Evolutionary conservation across 352 stramenopile species (phyloP), one percentile per base, ranked within the genome.

Genomic region (Phytophthora syringae): DNA sequence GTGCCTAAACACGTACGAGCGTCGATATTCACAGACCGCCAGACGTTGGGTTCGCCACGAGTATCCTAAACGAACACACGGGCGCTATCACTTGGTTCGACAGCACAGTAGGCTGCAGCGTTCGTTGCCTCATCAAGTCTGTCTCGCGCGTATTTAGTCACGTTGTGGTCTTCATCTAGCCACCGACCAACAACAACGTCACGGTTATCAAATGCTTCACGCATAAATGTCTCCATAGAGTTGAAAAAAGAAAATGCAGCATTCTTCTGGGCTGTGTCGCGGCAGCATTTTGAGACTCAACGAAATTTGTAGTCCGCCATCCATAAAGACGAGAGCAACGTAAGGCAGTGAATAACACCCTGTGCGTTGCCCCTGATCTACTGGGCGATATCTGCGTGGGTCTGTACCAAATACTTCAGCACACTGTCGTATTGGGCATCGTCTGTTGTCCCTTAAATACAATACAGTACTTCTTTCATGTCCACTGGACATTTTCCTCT

Each of bases 191-290:
- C 21, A 7, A 20, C 20, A 20, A 42, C 13, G 3, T 37, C 34
- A 0, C 60, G 32, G 6, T 22, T 20, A 0, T 21, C 12, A 18
- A 40, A 48, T 7, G 50, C 34, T 11, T 58, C 32, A 0, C 37
- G 28, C 64, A 73, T 73, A 13, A 68, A 73, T 32, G 64, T 60
- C 22, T 56, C 53, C 45, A 68, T 68, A 43, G 60, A 68, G 20
- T 51, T 16, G 28, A 73, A 51, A 39, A 67, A 36, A 10, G 37
- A 32, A 22, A 58, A 67, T 1, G 27, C 9, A 50, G 30, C 47
- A 57, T 52, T 21, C 25, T 16, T 0, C 58, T 40, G n/a, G 37
- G 24, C 2, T 45, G 42, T 9, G 51, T 18, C 10, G 58, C 52
- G 16, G 39, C 52, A 39, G 15, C 48, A 25, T 68, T 65, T 39